These are phyloP conservation scores for Ceratocystis ficicola DNA, from an alignment of 2,329 filamentous ascomycete genomes.

Conservation along the genomic window DNA sequence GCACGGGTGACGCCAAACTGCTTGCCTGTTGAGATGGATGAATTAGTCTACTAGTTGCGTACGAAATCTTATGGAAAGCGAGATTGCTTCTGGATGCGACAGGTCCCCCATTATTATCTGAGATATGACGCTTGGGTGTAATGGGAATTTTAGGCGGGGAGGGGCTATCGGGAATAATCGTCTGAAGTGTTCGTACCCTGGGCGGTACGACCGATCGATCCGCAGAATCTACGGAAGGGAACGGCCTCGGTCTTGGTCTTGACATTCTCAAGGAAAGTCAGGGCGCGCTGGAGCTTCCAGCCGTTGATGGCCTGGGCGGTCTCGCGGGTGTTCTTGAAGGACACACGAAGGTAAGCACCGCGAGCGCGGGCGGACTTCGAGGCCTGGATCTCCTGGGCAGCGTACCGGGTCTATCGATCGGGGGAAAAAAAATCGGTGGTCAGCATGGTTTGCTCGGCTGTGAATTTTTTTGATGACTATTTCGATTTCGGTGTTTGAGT, in stretches of 20 bases:
- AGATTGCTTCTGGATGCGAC: too few species aligned
- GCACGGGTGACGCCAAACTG: conserved; percentile 96
- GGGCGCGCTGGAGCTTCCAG: conserved; percentile 91
- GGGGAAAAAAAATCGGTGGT: conserved; percentile 12
- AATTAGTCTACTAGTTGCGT: conserved; percentile 8
- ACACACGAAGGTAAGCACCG: conserved; percentile 97
- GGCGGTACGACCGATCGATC: conserved; percentile 86
- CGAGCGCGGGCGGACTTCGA: conserved; percentile 94
- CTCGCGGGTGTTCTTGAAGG: conserved; percentile 99
- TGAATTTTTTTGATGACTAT: background rate
- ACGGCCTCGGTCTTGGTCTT: conserved; percentile 94
- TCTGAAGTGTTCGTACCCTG: conserved; percentile 69
- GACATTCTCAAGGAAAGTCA: conserved; percentile 97
- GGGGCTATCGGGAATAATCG: conserved; percentile 3
- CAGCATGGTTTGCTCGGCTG: conserved; percentile 14
- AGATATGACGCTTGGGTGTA: background rate
- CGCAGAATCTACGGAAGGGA: conserved; percentile 94
- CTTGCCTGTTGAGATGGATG: conserved; percentile 57
- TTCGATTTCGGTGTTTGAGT: conserved; percentile 12
- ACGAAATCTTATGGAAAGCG: too few species aligned
- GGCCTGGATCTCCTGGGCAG: conserved; percentile 73
- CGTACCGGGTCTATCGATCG: conserved; percentile 73
- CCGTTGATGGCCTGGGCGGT: conserved; percentile 99
- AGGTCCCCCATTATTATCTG: too few species aligned
- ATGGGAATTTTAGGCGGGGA: background rate